phyloP scores from a whole-genome alignment of 75 land plant genomes.

The Pseudotsuga menziesii region DNA sequence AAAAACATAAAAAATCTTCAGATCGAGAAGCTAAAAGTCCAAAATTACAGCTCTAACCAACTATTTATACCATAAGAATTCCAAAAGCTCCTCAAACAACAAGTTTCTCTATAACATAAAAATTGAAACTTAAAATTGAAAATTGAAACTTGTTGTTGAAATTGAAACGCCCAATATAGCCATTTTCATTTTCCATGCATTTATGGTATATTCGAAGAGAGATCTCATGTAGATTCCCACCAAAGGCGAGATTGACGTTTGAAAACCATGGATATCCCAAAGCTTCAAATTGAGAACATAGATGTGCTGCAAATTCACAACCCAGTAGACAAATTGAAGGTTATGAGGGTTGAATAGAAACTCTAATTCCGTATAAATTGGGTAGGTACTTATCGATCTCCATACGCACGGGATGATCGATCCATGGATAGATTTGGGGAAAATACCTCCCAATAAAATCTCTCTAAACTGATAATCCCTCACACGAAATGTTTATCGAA shows the following conservation, averaged over 20 bases:
- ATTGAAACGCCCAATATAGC: neutral
- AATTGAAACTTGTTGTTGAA: neutral
- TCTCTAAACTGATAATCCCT: too few relatives aligned
- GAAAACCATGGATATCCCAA: neutral
- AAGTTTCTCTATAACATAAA: neutral
- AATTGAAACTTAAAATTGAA: too few relatives aligned
- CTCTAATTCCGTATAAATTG: too few relatives aligned
- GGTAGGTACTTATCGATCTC: too few relatives aligned
- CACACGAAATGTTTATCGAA: too few relatives aligned
- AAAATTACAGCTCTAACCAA: neutral
- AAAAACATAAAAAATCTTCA: neutral
- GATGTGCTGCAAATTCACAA: neutral
- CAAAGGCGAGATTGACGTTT: neutral
- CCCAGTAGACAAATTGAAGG: too few relatives aligned
- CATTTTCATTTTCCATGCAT: neutral
- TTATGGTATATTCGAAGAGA: neutral
- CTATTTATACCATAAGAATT: neutral
- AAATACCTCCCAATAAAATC: too few relatives aligned
- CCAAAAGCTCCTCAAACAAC: neutral
- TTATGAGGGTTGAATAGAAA: too few relatives aligned
- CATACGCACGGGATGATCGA: too few relatives aligned
- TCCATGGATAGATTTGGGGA: too few relatives aligned
- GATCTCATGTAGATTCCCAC: neutral
- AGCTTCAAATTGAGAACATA: neutral
- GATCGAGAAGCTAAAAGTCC: conserved; percentile 2